Percentiles rank a stretch among this genome's conserved stretches.
Evolutionary conservation across 768 basidiomycete genomes (phyloP).

Genomic region (Mrakia frigida): DNA sequence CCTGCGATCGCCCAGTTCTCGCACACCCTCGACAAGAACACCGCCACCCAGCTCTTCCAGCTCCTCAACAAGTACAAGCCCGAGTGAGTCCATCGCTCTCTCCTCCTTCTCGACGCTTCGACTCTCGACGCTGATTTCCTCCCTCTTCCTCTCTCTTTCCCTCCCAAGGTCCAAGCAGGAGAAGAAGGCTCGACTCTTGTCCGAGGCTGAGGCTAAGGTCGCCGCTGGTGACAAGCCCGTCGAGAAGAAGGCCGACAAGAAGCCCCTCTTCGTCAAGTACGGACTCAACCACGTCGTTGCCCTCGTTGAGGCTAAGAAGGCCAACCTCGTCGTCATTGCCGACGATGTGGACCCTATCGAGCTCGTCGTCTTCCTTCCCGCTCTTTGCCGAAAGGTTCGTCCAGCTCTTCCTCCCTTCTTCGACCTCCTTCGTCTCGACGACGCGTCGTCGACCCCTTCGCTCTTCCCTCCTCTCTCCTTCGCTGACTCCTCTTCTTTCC

Average conservation of each 20-base stretch:
- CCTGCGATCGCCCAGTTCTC: conserved; percentile 95
- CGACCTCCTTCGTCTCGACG: too few relatives aligned
- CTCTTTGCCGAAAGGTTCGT: conserved; percentile 77
- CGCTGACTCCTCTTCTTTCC: background rate
- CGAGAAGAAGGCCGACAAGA: conserved; percentile 76
- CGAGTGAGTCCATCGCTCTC: background rate
- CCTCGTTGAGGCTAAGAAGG: conserved; percentile 92
- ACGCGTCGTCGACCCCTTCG: conserved; percentile 8
- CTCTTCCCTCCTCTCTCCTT: background rate
- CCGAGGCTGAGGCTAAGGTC: conserved; percentile 62
- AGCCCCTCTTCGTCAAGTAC: conserved; percentile 91
- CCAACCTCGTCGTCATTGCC: conserved; percentile 87
- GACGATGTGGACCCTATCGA: conserved; percentile 98
- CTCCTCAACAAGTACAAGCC: conserved; percentile 78
- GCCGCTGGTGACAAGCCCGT: conserved; percentile 48
- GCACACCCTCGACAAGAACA: conserved; percentile 97
- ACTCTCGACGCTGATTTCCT: conserved; percentile 58
- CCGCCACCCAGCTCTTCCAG: conserved; percentile 95
- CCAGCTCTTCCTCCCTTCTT: background rate
- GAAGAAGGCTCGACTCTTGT: conserved; percentile 86
- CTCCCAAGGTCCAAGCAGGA: conserved; percentile 69
- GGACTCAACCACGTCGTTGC: conserved; percentile 96
- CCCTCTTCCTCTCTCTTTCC: background rate
- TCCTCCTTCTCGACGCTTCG: conserved; percentile 24
- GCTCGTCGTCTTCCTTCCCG: conserved; percentile 95